A percentile compares a stretch with the other conserved stretches of the same genome.
Conservation (phyloP, 306 rosid species). For the Acacia melanoxylon region DNA sequence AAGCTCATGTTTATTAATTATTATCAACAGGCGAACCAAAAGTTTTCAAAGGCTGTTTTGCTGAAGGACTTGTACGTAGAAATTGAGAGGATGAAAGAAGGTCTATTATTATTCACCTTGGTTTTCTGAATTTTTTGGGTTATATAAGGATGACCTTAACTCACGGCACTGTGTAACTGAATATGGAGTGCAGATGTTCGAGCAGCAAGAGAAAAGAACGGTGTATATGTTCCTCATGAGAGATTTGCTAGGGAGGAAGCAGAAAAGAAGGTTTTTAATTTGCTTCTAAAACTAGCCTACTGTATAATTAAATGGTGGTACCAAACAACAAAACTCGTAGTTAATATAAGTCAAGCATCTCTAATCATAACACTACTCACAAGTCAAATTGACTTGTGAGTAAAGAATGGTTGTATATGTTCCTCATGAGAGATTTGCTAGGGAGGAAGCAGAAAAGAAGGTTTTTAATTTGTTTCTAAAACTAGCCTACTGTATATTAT, state of each 20-base stretch:
- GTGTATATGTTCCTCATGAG: conserved; percentile 87
- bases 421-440: conserved; percentile 82
- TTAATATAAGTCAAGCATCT: neutral
- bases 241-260: conserved; percentile 87
- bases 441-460: conserved; percentile 96
- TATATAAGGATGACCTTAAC: conserved; percentile 7
- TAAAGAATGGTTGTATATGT: conserved; percentile 90
- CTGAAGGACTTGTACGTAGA: conserved; percentile 85
- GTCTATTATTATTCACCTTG: conserved; percentile 35
- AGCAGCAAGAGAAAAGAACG: conserved; percentile 97
- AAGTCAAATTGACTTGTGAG: conserved; percentile 37
- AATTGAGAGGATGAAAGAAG: conserved; percentile 94
- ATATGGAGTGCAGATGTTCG: conserved; percentile 64
- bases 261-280: conserved; percentile 75
- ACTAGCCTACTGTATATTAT: neutral
- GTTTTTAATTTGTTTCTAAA: conserved; percentile 30
- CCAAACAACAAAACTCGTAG: neutral
- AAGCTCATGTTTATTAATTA: conserved; percentile 27
- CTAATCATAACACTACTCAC: neutral
- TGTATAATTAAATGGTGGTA: neutral
- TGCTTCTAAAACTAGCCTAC: neutral
- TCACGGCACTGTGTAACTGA: conserved; percentile 9
- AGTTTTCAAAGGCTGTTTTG: conserved; percentile 81
- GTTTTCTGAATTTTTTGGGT: conserved; percentile 11
- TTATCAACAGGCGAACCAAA: conserved; percentile 80